Evolutionary conservation across 2,329 filamentous ascomycete genomes (phyloP).

Genomic region (Trichophyton schoenleinii): DNA sequence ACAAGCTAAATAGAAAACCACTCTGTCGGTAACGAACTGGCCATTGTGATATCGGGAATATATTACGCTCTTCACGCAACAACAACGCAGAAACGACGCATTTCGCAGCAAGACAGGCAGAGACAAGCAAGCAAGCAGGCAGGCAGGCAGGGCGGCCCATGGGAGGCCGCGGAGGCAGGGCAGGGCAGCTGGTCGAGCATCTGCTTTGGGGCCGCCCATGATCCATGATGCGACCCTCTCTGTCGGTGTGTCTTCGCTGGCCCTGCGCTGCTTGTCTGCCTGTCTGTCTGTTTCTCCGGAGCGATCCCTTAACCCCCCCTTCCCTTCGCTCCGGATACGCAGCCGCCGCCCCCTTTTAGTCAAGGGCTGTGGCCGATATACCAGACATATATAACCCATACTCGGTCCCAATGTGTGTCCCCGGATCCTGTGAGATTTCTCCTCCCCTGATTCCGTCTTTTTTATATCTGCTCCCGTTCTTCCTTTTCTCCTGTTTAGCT

Average conservation of each 20-base stretch:
- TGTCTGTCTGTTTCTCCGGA: background rate
- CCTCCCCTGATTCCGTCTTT: background rate
- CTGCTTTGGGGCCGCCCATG: background rate
- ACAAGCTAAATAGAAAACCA: slow-evolving; percentile 2
- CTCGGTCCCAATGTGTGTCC: background rate
- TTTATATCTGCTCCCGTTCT: background rate
- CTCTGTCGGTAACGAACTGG: background rate
- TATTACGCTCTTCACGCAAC: background rate
- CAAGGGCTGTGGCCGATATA: background rate
- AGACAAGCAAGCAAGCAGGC: background rate
- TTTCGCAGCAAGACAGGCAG: background rate
- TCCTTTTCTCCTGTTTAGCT: background rate
- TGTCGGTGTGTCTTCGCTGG: background rate
- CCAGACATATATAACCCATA: background rate
- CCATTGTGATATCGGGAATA: background rate
- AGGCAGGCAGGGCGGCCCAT: background rate
- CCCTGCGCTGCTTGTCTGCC: background rate
- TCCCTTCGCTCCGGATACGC: background rate
- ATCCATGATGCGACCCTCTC: background rate
- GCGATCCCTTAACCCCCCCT: background rate
- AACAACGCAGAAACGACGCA: background rate
- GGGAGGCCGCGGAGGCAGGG: background rate
- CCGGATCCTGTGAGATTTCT: background rate
- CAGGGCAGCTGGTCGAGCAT: background rate
- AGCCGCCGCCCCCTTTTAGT: background rate